A percentile compares a stretch with the other conserved stretches of the same genome.
Evolutionary conservation across 192 early-diverging fungal genomes (phyloP).

Genomic region (Dissophora ornata): DNA sequence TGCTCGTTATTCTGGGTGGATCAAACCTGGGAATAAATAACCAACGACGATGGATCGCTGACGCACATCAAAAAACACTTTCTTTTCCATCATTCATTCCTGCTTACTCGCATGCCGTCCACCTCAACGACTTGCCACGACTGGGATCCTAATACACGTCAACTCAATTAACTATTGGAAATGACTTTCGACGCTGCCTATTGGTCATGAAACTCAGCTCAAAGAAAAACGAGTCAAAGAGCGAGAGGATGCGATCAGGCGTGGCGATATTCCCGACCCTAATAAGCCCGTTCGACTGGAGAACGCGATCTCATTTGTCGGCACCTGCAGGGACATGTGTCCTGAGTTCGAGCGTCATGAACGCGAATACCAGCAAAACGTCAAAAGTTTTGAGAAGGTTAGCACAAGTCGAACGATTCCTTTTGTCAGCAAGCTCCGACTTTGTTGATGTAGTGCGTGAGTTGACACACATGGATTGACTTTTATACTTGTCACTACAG

Average conservation of each 20-base stretch:
- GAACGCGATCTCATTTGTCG: slow-evolving; percentile 78
- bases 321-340: slow-evolving; percentile 90
- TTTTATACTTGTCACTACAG: slow-evolving; percentile 15
- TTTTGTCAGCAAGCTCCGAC: not conserved
- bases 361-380: slow-evolving; percentile 78
- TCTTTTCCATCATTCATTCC: not conserved
- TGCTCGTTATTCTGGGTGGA: no score
- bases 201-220: no score
- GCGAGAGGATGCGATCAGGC: slow-evolving; percentile 69
- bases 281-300: slow-evolving; percentile 62
- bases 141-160: no score
- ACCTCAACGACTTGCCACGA: no score
- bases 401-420: not conserved
- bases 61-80: not conserved
- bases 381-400: slow-evolving; percentile 82
- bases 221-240: slow-evolving; percentile 71
- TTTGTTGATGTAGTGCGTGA: not conserved
- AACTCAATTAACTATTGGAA: no score
- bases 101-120: not conserved
- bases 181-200: no score
- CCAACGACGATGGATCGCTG: no score
- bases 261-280: slow-evolving; percentile 72
- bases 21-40: no score
- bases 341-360: slow-evolving; percentile 89
- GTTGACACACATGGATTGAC: no score